Evolutionary conservation across 1,284 basidiomycete species (phyloP).

Genomic region (Austroboletus rostrupii): DNA sequence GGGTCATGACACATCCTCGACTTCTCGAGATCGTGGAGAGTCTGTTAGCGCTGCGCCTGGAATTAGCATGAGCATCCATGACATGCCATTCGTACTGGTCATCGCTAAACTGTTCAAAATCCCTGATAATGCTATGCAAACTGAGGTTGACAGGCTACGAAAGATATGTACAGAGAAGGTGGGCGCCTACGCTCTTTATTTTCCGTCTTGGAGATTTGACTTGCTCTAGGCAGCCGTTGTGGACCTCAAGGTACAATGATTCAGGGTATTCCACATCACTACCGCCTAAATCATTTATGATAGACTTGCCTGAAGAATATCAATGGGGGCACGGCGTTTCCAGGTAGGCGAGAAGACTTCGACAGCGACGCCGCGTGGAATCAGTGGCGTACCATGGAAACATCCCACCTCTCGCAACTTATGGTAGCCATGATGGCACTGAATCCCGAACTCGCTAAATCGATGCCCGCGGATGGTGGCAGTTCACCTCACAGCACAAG

Average conservation of each 20-base stretch:
- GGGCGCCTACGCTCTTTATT: conserved; percentile 13
- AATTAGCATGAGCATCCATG: conserved; percentile 49
- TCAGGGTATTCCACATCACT: not conserved
- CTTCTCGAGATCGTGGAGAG: conserved; percentile 50
- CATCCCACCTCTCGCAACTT: conserved; percentile 79
- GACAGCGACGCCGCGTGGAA: conserved; percentile 76
- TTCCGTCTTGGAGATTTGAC: conserved; percentile 4
- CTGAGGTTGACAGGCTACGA: conserved; percentile 70
- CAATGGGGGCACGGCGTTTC: conserved; percentile 79
- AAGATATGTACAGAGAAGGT: conserved; percentile 80
- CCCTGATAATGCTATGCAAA: conserved; percentile 62
- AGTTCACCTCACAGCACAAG: conserved; percentile 38
- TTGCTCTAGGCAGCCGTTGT: conserved; percentile 66
- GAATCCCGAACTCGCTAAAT: conserved; percentile 86
- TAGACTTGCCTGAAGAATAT: conserved; percentile 88
- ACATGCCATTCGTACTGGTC: conserved; percentile 74
- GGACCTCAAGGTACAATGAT: conserved; percentile 69
- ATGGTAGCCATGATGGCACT: conserved; percentile 86
- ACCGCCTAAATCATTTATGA: conserved; percentile 6
- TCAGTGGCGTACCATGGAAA: conserved; percentile 83
- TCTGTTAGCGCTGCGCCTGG: conserved; percentile 42
- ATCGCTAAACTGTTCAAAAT: conserved; percentile 77
- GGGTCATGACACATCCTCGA: conserved; percentile 62
- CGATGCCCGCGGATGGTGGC: conserved; percentile 55
- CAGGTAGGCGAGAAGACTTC: conserved; percentile 86